Base-by-base conservation (phyloP, 140 eudicot species). In the Erigeron philadelphicus region DNA sequence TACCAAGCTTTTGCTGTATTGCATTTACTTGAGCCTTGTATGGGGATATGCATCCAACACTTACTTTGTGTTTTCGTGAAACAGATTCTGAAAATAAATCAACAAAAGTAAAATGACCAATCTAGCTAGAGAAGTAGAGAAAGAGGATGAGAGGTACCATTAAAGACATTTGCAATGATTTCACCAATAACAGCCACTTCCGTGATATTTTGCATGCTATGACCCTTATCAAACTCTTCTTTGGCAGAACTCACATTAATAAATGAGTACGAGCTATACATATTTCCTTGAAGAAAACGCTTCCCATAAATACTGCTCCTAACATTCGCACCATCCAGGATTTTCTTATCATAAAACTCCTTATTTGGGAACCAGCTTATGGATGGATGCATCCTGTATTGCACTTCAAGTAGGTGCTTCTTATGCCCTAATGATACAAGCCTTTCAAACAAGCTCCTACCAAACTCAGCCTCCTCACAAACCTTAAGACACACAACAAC, bases 321-420 rank as follows among this genome's bases (percentile, higher is more conserved):
- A 44, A 91, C 96, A 72, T 83, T 86, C 9, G 45, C 63, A 40
- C 82, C 96, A 54, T 88, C 82, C 64, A 31, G 41, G 13, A 91
- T 86, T 77, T 63, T 76, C 3, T 78, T 75, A 2, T 66, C 56
- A 15, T 91, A 91, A 70, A 91, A 91, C 25, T 84, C 86, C 61
- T 3, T 57, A 74, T 88, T 91, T 43, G 95, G 96, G 64, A 91
- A 92, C 44, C 41, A 64, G 79, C 96, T 88, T 66, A 88, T 92
- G 9, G 83, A 83, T 9, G 97, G 97, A 71, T 88, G 96, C 97
- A 91, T 91, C 59, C 97, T 80, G 45, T 88, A 88, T 48, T 88
- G 97, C 16, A 88, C 82, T 67, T 81, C 75, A 15, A 92, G 88
- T 61, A 92, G 96, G 19, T 92, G 86, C 72, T 75, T 86, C 66